These are phyloP conservation scores for Candida glaebosa DNA, from an alignment of 805 yeast species.

Conservation along the genomic window DNA sequence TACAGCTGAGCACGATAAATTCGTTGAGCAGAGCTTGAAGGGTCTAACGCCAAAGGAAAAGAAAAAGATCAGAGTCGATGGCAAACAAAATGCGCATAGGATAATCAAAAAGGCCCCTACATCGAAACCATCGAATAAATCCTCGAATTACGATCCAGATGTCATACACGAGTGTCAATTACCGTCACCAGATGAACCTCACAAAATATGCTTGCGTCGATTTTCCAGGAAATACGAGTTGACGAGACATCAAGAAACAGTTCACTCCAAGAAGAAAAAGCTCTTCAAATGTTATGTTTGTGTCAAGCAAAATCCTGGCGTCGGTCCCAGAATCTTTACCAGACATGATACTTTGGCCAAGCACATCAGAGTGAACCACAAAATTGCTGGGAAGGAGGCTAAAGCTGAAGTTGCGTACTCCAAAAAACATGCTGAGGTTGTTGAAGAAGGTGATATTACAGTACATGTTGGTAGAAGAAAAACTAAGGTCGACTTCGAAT, in stretches of 20 bases:
- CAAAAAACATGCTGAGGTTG: constrained; percentile 44
- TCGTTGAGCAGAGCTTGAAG: constrained; percentile 14
- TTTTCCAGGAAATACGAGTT: constrained; percentile 76
- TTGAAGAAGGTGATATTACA: constrained; percentile 46
- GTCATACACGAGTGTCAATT: constrained; percentile 45
- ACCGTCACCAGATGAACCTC: constrained; percentile 42
- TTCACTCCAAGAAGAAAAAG: constrained; percentile 84
- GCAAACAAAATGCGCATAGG: constrained; percentile 26
- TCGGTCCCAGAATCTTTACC: constrained; percentile 75
- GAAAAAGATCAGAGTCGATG: constrained; percentile 19
- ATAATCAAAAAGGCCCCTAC: constrained; percentile 24
- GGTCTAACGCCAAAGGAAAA: constrained; percentile 16
- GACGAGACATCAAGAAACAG: constrained; percentile 93
- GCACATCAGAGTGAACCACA: constrained; percentile 60
- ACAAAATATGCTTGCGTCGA: constrained; percentile 37
- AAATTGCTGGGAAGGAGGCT: constrained; percentile 45
- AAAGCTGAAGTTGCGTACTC: constrained; percentile 45
- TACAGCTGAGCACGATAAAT: constrained; percentile 22
- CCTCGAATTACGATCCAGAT: constrained; percentile 45
- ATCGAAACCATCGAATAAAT: constrained; percentile 23
- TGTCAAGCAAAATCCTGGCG: constrained; percentile 59
- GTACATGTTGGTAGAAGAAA: constrained; percentile 45
- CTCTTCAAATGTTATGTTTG: constrained; percentile 85
- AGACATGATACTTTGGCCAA: constrained; percentile 93
- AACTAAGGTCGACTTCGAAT: constrained; percentile 44